phyloP scores from a whole-genome alignment of 2,329 filamentous ascomycete genomes.

The Penicillium italicum region DNA sequence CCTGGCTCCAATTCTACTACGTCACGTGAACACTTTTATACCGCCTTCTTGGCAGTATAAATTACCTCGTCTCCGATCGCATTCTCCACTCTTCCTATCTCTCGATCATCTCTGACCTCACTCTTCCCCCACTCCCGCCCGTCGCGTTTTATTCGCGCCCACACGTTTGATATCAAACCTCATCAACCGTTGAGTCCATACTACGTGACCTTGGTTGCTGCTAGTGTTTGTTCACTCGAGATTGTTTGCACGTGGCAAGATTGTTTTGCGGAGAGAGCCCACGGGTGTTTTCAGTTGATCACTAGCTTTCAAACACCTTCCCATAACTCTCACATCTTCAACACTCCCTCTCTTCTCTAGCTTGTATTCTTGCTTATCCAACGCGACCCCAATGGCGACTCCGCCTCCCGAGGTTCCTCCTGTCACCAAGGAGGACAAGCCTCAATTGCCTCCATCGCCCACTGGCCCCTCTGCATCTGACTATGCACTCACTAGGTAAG shows the following conservation, averaged over 20 bases:
- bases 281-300: constrained; percentile 31
- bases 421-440: constrained; percentile 41
- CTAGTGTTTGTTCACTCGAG: constrained; percentile 23
- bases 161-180: constrained; percentile 20
- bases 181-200: constrained; percentile 5
- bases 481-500: constrained; percentile 31
- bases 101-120: constrained; percentile 22
- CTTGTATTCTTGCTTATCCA: constrained; percentile 17
- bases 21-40: constrained; percentile 37
- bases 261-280: constrained; percentile 6
- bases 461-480: constrained; percentile 32
- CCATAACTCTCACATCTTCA: constrained; percentile 18
- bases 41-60: constrained; percentile 46
- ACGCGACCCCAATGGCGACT: constrained; percentile 39
- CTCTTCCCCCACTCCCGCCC: constrained; percentile 8
- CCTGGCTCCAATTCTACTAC: constrained; percentile 8
- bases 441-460: constrained; percentile 38
- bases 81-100: constrained; percentile 37
- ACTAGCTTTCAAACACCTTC: constrained; percentile 20
- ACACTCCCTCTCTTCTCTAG: constrained; percentile 13
- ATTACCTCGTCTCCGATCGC: constrained; percentile 37
- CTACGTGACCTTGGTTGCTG: background rate
- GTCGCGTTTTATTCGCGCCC: constrained; percentile 17
- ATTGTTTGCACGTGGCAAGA: constrained; percentile 17
- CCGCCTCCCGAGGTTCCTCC: constrained; percentile 42